Percentiles rank a stretch among this genome's conserved stretches.
These are phyloP conservation scores for Pestalotiopsis sp. DNA, from an alignment of 2,329 filamentous ascomycete genomes.

Conservation along the genomic window DNA sequence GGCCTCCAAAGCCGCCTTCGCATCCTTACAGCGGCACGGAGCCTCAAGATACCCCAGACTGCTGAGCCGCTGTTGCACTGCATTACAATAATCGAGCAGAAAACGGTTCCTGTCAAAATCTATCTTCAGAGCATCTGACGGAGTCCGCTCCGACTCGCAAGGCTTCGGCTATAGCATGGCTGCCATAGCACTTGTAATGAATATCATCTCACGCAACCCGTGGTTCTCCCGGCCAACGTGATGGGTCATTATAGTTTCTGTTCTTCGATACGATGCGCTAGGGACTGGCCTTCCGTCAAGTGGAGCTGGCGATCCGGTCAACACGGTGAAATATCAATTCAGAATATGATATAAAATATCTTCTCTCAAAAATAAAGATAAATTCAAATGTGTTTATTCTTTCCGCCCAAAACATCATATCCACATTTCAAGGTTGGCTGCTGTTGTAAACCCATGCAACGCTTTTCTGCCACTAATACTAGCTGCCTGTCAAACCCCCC, in stretches of 20 bases:
- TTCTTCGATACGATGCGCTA: background rate
- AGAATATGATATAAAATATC: background rate
- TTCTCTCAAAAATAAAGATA: background rate
- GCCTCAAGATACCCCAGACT: background rate
- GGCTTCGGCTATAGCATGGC: background rate
- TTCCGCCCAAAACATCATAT: background rate
- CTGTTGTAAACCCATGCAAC: background rate
- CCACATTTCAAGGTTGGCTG: background rate
- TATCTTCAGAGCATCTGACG: background rate
- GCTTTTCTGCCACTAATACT: background rate
- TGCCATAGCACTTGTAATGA: background rate
- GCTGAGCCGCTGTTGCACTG: background rate
- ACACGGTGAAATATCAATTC: too few relatives aligned
- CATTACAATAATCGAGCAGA: background rate
- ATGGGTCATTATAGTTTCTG: background rate
- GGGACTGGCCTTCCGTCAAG: background rate
- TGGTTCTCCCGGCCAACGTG: background rate
- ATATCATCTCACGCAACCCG: background rate
- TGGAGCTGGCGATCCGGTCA: too few relatives aligned
- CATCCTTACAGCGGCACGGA: background rate
- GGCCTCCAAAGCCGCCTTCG: background rate
- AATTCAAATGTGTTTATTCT: background rate
- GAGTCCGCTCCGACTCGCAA: background rate
- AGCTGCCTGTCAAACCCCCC: background rate
- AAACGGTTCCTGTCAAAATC: background rate